Conservation (phyloP, 2,329 filamentous ascomycete species). For the Paecilomyces formosus region DNA sequence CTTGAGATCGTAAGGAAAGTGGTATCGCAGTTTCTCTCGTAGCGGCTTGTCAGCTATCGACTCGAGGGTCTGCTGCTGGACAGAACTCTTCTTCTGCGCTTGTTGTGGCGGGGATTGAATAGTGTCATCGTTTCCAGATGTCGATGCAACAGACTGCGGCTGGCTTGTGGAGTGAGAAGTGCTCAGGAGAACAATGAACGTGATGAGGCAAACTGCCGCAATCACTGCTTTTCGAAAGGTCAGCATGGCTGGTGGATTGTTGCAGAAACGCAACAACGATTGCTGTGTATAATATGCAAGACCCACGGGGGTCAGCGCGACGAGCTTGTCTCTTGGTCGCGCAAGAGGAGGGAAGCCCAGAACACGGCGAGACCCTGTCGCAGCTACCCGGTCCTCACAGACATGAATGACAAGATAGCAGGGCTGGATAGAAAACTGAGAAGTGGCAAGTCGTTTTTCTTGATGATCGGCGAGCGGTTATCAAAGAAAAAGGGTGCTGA, state of each 20-base stretch:
- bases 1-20: constrained; percentile 87
- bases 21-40: constrained; percentile 76
- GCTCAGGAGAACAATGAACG: constrained; percentile 62
- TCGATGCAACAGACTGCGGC: constrained; percentile 16
- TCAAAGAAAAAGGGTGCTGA: background rate
- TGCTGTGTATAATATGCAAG: background rate
- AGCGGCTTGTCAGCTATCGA: constrained; percentile 67
- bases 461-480: background rate
- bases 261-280: background rate
- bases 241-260: constrained; percentile 51
- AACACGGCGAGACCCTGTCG: background rate
- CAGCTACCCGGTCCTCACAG: background rate
- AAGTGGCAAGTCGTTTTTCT: background rate
- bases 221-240: constrained; percentile 70
- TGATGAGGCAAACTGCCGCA: constrained; percentile 61
- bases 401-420: background rate
- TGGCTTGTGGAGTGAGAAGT: constrained; percentile 52
- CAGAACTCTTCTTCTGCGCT: constrained; percentile 31
- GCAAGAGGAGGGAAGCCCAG: background rate
- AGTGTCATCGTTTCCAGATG: background rate
- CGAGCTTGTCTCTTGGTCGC: constrained; percentile 8
- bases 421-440: background rate
- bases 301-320: background rate
- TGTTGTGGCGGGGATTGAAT: constrained; percentile 9
- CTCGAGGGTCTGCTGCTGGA: constrained; percentile 55